Evolutionary conservation across 1,284 basidiomycete species (phyloP), one percentile per base, ranked within the genome.

Genomic region (Naganishia liquefaciens): DNA sequence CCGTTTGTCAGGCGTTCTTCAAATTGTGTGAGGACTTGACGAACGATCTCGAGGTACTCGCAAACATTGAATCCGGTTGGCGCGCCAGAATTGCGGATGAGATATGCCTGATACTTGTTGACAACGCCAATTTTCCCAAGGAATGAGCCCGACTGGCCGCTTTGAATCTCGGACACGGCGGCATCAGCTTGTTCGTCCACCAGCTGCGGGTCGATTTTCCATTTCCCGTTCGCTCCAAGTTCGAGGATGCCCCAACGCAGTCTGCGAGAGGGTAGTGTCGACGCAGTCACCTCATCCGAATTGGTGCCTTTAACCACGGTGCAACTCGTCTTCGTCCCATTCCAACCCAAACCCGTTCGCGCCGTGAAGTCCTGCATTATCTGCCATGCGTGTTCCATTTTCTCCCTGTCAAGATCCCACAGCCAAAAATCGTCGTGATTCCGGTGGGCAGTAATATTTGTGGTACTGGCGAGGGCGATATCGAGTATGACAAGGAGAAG

Each of bases 351-450:
- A 13, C 54, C 54, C 17, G 63, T 47, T 27, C 40, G 47, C n/a
- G 15, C 37, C 4, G 63, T 39, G 37, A 64, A 64, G 21, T 58
- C 63, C 51, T 33, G 40, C 63, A 64, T 64, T n/a, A 52, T 40
- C 47, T 42, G 40, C 50, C 52, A 57, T 3, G 63, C 49, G 5
- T 27, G 21, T 10, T 52, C 54, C 33, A 64, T 50, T 13, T 50
- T 39, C 25, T 42, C 39, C 30, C 37, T 37, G 10, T 58, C 54
- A 27, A 57, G 27, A 19, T 28, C 43, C 63, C 63, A 64, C n/a
- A 64, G 28, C 63, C 63, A 64, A 30, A 57, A 64, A 43, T 64
- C 63, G 37, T 64, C 63, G 54, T 64, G 63, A 17, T 64, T 64
- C n/a, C 63, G 30, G 25, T 64, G 63, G 0, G 55, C 43, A 21